Conservation (phyloP, 257 asterid genomes). For the Forsythia suspensa region DNA sequence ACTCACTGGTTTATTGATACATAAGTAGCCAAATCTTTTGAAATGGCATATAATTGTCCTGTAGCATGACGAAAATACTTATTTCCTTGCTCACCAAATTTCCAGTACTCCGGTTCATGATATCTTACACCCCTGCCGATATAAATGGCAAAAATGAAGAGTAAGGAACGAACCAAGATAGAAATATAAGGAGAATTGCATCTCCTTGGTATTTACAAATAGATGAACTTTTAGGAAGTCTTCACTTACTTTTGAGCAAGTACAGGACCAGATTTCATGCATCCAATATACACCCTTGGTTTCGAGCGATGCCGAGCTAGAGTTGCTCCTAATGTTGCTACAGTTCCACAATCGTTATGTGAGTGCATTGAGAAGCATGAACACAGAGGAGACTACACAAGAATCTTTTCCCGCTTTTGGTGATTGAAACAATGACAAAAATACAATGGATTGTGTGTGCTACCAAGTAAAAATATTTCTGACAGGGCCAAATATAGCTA, state of each 20-base stretch:
- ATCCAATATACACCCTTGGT: conserved; percentile 50
- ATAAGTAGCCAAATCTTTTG: conserved; percentile 45
- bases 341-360: not conserved
- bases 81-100: conserved; percentile 51
- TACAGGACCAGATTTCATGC: conserved; percentile 57
- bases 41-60: conserved; percentile 53
- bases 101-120: conserved; percentile 54
- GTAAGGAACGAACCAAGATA: not conserved
- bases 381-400: not conserved
- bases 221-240: not conserved
- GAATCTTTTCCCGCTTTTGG: not conserved
- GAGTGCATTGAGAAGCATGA: not conserved
- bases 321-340: conserved; percentile 42
- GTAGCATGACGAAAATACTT: conserved; percentile 56
- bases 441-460: not conserved
- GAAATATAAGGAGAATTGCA: not conserved
- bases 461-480: no score
- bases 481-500: not conserved
- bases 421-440: not conserved
- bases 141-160: not conserved
- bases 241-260: conserved; percentile 47
- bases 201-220: not conserved
- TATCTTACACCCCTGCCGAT: conserved; percentile 52
- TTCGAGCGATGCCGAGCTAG: conserved; percentile 40
- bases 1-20: conserved; percentile 44